These are phyloP conservation scores for Linnemannia hyalina DNA, from an alignment of 192 early-diverging fungal species.

Conservation along the genomic window DNA sequence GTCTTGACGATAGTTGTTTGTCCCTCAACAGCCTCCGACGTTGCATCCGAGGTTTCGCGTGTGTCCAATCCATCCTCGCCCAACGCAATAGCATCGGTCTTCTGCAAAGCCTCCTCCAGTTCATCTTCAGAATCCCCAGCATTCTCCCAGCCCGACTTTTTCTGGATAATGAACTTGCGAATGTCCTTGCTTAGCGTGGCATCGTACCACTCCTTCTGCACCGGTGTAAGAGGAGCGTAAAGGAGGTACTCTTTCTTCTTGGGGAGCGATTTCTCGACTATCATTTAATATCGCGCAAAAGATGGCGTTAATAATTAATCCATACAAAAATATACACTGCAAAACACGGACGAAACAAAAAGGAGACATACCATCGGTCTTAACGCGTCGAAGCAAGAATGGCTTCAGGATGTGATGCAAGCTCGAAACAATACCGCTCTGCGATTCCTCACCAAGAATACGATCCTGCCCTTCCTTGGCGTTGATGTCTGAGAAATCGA, in stretches of 20 bases:
- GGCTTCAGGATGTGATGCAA: constrained; percentile 92
- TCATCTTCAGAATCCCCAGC: constrained; percentile 2
- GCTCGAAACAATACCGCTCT: constrained; percentile 78
- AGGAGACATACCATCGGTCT: constrained; percentile 76
- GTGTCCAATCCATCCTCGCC: not conserved
- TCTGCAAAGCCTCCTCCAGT: not conserved
- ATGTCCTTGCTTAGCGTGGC: constrained; percentile 72
- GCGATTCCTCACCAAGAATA: constrained; percentile 76
- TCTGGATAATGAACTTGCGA: constrained; percentile 72
- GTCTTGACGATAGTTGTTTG: not conserved
- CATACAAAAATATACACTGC: not conserved
- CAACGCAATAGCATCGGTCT: not conserved
- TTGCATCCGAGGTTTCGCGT: not conserved
- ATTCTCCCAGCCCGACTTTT: constrained; percentile 41
- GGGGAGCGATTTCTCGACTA: constrained; percentile 90
- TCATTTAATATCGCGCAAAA: constrained; percentile 5
- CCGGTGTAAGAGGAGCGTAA: constrained; percentile 77
- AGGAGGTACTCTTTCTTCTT: constrained; percentile 93
- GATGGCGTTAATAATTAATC: not conserved
- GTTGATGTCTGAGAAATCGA: constrained; percentile 83
- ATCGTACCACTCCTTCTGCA: constrained; percentile 82
- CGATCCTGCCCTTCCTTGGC: constrained; percentile 72
- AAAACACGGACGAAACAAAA: not conserved
- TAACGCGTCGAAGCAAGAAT: constrained; percentile 93
- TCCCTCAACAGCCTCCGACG: not conserved